These are phyloP conservation scores for Chaetomium olivaceum DNA, from an alignment of 2,329 filamentous ascomycete species.

Conservation along the genomic window DNA sequence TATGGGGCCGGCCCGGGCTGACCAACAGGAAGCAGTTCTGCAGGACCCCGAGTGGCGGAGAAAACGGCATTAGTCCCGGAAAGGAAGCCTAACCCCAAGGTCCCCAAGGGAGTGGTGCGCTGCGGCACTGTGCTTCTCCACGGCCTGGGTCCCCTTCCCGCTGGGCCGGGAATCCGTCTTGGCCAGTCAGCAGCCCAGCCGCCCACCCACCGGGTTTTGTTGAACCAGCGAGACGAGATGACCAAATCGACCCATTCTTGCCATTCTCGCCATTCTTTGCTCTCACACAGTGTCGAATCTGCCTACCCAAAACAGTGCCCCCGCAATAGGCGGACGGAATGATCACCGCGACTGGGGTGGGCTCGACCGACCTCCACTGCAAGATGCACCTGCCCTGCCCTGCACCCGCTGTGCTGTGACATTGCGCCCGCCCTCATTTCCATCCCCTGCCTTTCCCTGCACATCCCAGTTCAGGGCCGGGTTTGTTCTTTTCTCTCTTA, in stretches of 20 bases:
- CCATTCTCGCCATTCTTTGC: not conserved
- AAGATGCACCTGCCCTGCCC: slow-evolving; percentile 26
- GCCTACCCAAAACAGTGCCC: slow-evolving; percentile 8
- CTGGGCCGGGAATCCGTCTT: slow-evolving; percentile 26
- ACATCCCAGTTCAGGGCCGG: not conserved
- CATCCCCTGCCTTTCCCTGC: slow-evolving; percentile 23
- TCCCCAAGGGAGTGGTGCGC: not conserved
- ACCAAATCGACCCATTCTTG: not conserved
- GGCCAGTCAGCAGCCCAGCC: slow-evolving; percentile 16
- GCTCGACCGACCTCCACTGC: slow-evolving; percentile 23
- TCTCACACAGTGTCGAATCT: slow-evolving; percentile 23
- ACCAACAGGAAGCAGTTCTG: slow-evolving; percentile 25
- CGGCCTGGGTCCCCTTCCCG: slow-evolving; percentile 21
- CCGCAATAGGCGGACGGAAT: slow-evolving; percentile 15
- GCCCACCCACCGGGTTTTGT: slow-evolving; percentile 12
- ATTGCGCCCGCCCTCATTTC: slow-evolving; percentile 33
- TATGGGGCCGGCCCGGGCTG: slow-evolving; percentile 3
- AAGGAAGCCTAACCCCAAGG: slow-evolving; percentile 18
- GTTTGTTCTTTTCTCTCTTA: slow-evolving; percentile 13
- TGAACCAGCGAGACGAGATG: slow-evolving; percentile 18
- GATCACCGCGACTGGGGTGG: slow-evolving; percentile 12
- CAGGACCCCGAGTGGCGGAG: slow-evolving; percentile 22
- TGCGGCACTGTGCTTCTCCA: slow-evolving; percentile 19
- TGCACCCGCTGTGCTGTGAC: slow-evolving; percentile 28
- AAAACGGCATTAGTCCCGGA: slow-evolving; percentile 28